A percentile compares a stretch with the other conserved stretches of the same genome.
These are phyloP conservation scores for Zygosaccharomyces lentus DNA, from an alignment of 805 yeast genomes.

Conservation along the genomic window DNA sequence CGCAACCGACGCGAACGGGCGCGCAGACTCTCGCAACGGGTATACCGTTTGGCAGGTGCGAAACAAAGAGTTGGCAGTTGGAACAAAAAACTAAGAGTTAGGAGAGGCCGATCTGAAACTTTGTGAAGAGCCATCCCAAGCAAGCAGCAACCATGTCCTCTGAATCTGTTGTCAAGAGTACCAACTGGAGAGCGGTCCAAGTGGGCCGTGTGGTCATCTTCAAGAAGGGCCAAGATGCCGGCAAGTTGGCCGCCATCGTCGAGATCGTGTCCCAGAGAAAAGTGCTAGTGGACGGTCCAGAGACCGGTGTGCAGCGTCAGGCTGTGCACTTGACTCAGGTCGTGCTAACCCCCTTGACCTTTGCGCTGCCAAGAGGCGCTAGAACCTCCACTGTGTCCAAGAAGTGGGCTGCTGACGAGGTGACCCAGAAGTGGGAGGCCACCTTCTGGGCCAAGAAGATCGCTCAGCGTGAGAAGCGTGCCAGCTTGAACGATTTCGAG, in stretches of 20 bases:
- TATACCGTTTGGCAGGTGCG: neutral
- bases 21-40: conserved; percentile 1
- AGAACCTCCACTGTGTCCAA: conserved; percentile 79
- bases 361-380: conserved; percentile 92
- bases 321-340: conserved; percentile 81
- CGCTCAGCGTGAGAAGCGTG: conserved; percentile 90
- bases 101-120: neutral
- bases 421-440: conserved; percentile 86
- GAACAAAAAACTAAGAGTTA: neutral
- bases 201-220: conserved; percentile 97
- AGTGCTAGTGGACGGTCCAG: conserved; percentile 95
- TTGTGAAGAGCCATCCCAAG: neutral
- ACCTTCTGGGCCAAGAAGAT: conserved; percentile 98
- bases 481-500: conserved; percentile 92
- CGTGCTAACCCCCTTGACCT: conserved; percentile 87
- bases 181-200: conserved; percentile 99
- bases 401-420: conserved; percentile 90
- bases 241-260: conserved; percentile 93
- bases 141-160: conserved; percentile 47
- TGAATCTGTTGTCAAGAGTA: conserved; percentile 80
- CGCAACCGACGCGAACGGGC: conserved; percentile 2
- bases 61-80: neutral
- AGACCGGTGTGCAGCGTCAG: conserved; percentile 85
- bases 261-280: conserved; percentile 99
- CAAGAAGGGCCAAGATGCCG: conserved; percentile 66